These are phyloP conservation scores for Xylaria scruposa DNA, from an alignment of 495 filamentous ascomycete genomes.

Conservation along the genomic window DNA sequence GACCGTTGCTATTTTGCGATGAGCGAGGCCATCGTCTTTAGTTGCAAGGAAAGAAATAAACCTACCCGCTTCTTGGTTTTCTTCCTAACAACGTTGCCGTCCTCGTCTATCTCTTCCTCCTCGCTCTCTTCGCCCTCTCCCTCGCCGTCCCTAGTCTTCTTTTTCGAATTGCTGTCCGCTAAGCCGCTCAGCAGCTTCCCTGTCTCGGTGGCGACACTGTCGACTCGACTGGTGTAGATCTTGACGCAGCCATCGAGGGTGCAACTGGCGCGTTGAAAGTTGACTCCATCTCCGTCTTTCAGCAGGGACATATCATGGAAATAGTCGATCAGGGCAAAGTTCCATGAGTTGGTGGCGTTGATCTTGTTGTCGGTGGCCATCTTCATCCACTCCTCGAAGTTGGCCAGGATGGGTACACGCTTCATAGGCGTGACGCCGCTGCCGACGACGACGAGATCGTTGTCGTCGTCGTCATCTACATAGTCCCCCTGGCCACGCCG, in stretches of 20 bases:
- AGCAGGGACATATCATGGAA: slow-evolving; percentile 99
- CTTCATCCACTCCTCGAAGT: slow-evolving; percentile 99
- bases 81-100: slow-evolving; percentile 76
- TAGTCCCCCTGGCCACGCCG: slow-evolving; percentile 45
- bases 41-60: not conserved
- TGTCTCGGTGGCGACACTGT: slow-evolving; percentile 97
- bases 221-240: slow-evolving; percentile 97
- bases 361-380: slow-evolving; percentile 99
- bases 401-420: slow-evolving; percentile 91
- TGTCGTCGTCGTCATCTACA: slow-evolving; percentile 46
- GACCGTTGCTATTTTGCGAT: slow-evolving; percentile 63
- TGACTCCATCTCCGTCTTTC: slow-evolving; percentile 95
- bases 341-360: slow-evolving; percentile 98
- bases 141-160: slow-evolving; percentile 65
- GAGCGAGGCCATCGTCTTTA: slow-evolving; percentile 43
- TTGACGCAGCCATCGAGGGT: slow-evolving; percentile 98
- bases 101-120: slow-evolving; percentile 74
- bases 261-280: slow-evolving; percentile 98
- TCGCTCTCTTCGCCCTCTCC: slow-evolving; percentile 77
- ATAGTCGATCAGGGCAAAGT: slow-evolving; percentile 98
- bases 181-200: slow-evolving; percentile 93
- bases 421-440: slow-evolving; percentile 92
- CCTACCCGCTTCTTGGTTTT: slow-evolving; percentile 66
- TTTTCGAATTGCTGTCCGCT: slow-evolving; percentile 86
- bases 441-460: slow-evolving; percentile 66